Percentiles rank a stretch among this genome's conserved stretches.
Conservation (phyloP, 176 grass and related monocot genomes). For the Oryza coarctata region DNA sequence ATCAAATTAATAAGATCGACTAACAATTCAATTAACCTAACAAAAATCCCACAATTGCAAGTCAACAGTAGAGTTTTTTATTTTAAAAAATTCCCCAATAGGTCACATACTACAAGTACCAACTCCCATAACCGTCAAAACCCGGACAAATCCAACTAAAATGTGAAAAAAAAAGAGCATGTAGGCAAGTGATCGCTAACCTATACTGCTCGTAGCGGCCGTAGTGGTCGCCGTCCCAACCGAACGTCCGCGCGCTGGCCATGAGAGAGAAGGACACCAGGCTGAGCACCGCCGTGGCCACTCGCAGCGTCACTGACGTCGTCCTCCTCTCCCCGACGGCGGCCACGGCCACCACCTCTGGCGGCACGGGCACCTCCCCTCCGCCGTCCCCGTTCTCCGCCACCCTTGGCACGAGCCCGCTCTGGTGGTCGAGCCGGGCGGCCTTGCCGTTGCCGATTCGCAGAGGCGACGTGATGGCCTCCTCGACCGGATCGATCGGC, state of each 20-base stretch:
- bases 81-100: not conserved
- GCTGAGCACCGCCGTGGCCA: constrained; percentile 64
- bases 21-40: not conserved
- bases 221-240: constrained; percentile 88
- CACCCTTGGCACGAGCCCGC: not conserved
- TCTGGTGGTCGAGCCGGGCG: not conserved
- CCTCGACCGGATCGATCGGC: constrained; percentile 18
- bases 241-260: constrained; percentile 59
- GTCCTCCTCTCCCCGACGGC: constrained; percentile 42
- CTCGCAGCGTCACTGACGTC: constrained; percentile 56
- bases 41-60: not conserved
- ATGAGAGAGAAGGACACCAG: constrained; percentile 77
- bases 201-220: constrained; percentile 69
- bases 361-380: constrained; percentile 26
- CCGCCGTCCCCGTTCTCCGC: not conserved
- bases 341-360: constrained; percentile 30
- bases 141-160: not conserved
- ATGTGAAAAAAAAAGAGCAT: not conserved
- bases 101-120: not conserved
- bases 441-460: not conserved
- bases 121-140: not conserved
- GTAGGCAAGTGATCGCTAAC: constrained; percentile 25
- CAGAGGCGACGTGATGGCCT: constrained; percentile 34
- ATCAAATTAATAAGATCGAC: not conserved
- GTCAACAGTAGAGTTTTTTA: not conserved